phyloP scores from a whole-genome alignment of 345 rosid genomes.

The Acer negundo region DNA sequence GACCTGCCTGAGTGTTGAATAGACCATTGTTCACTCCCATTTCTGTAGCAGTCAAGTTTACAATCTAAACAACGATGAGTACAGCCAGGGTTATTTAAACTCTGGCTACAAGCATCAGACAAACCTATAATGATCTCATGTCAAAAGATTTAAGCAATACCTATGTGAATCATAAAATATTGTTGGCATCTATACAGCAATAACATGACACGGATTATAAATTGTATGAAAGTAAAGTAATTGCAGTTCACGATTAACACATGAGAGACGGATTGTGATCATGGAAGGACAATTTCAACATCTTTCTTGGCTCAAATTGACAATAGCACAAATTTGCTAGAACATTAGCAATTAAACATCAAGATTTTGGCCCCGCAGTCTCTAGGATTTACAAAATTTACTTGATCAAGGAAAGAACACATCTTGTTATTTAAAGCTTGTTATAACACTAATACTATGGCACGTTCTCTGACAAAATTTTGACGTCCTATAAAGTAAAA shows the following conservation, averaged over 20 bases:
- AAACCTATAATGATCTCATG: neutral
- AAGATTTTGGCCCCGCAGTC: neutral
- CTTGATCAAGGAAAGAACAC: neutral
- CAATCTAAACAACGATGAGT: neutral
- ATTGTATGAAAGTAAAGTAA: neutral
- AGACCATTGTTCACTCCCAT: neutral
- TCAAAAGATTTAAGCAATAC: neutral
- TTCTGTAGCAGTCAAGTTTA: neutral
- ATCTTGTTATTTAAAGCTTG: neutral
- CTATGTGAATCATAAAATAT: neutral
- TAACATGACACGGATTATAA: neutral
- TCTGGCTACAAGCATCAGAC: neutral
- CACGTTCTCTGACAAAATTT: neutral
- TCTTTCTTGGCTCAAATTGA: neutral
- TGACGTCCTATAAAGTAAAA: too few relatives aligned
- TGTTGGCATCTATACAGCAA: neutral
- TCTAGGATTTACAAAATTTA: neutral
- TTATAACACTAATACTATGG: neutral
- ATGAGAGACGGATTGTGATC: neutral
- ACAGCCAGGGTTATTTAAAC: neutral
- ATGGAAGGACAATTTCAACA: neutral
- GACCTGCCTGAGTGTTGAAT: neutral
- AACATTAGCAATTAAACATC: neutral
- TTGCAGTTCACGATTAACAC: neutral
- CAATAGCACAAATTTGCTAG: neutral